Conservation (phyloP, 2,329 filamentous ascomycete genomes). For the Cryphonectria radicalis region DNA sequence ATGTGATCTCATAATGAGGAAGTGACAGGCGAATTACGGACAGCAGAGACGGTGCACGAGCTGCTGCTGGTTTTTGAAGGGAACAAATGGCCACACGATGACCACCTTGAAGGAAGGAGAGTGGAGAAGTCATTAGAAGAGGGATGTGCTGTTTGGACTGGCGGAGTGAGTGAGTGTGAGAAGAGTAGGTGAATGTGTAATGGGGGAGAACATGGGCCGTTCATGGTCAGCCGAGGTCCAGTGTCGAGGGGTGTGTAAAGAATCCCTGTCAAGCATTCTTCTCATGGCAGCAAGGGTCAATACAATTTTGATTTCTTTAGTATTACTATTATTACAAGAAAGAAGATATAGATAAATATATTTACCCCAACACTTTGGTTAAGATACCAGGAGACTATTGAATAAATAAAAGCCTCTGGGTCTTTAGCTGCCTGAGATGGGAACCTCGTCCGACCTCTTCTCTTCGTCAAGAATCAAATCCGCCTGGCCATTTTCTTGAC, state of each 20-base stretch:
- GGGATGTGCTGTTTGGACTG: background rate
- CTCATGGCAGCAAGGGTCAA: background rate
- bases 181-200: background rate
- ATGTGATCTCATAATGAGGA: background rate
- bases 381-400: background rate
- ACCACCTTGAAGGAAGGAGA: background rate
- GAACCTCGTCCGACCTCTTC: constrained; percentile 5
- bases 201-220: constrained; percentile 6
- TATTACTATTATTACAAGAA: no score
- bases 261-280: background rate
- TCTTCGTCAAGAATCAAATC: background rate
- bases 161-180: background rate
- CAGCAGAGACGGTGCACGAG: background rate
- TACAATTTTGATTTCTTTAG: background rate
- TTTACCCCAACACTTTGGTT: background rate
- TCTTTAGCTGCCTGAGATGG: background rate
- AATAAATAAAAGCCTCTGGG: background rate
- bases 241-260: background rate
- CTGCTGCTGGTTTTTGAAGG: background rate
- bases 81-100: background rate
- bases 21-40: background rate
- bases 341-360: no score
- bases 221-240: constrained; percentile 25
- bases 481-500: background rate
- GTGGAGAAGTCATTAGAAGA: background rate